Base-by-base conservation (phyloP, 2,329 filamentous ascomycete species). In the Fonsecaea pugnacius region DNA sequence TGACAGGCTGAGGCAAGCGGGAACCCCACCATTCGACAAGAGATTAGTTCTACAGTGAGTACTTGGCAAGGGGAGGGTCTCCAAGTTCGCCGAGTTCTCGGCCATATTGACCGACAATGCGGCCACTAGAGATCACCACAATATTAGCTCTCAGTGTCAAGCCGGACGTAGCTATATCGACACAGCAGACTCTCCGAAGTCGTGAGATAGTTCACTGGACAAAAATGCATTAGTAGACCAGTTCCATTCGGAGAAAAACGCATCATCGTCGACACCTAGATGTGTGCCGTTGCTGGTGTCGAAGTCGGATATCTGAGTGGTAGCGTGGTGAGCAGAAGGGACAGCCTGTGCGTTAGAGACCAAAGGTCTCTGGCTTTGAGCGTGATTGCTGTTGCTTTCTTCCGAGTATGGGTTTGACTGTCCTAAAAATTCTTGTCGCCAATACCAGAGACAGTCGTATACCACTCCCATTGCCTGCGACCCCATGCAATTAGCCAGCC, bases 361-460 rank as follows among this genome's bases (percentile, higher is more conserved):
- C 36, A 16, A 46, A 18, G n/a, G 40, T 4, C 40, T 46, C 40
- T 46, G 36, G 36, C 36, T 40, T 40, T 40, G 36, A 16, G 36
- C 36, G 12, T 40, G 36, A 16, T 40, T 16, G 16, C 36, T 5
- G 10, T 14, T 53, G n/a, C 24, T 30, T 14, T 53, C 50, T 35
- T 53, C 50, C 24, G 21, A 32, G 27, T 53, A 53, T 33, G 50
- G 50, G 24, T 53, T 53, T 7, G 16, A 32, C 32, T 53, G 21
- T 14, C 50, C 50, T 8, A 30, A 32, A 7, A 53, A 32, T 43
- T 57, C 32, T 21, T 40, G 36, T 18, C 54, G 33, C 54, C 54
- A 57, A 5, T 16, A 43, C 54, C 54, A 57, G 21, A 57, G 33
- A 14, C 54, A 57, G 18, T 40, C 54, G 54, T 57, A 57, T 43